A percentile compares a stretch with the other conserved stretches of the same genome.
Conservation (phyloP, 345 rosid genomes). For the Draba incana region DNA sequence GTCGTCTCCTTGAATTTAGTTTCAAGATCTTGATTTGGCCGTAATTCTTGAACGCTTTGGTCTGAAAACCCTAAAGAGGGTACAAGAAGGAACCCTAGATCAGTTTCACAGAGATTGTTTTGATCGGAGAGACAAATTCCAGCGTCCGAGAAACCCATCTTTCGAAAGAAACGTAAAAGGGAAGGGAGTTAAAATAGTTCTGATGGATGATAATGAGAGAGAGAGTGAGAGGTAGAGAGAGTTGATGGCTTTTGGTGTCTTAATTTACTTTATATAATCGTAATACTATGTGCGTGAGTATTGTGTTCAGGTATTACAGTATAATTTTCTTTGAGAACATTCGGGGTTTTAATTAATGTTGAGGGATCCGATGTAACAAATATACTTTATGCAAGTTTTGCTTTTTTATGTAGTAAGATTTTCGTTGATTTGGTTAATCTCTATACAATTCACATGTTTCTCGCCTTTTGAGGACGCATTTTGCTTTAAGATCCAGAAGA, state of each 20-base stretch:
- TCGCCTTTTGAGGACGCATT: conserved; percentile 32
- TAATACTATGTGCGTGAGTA: not conserved
- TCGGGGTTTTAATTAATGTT: conserved; percentile 37
- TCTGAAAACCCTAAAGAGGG: conserved; percentile 34
- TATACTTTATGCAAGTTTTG: conserved; percentile 43
- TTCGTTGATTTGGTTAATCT: conserved; percentile 33
- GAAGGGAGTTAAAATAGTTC: conserved; percentile 8
- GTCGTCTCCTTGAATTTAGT: not conserved
- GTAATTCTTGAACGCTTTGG: conserved; percentile 24
- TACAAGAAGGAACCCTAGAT: conserved; percentile 18
- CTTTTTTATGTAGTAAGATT: conserved; percentile 26
- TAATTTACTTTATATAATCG: conserved; percentile 35
- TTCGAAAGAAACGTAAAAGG: conserved; percentile 10
- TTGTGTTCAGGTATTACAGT: not conserved
- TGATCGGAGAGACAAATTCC: conserved; percentile 29
- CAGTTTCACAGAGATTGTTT: conserved; percentile 23
- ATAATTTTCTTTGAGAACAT: conserved; percentile 29
- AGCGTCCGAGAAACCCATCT: conserved; percentile 35
- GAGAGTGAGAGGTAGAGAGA: conserved; percentile 13
- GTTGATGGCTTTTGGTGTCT: conserved; percentile 30
- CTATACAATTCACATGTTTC: conserved; percentile 42
- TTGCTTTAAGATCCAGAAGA: conserved; percentile 36
- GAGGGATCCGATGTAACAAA: conserved; percentile 46
- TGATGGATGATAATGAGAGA: conserved; percentile 1
- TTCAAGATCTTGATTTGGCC: conserved; percentile 27